Conservation (phyloP, 2,329 filamentous ascomycete species). For the Trichoderma atroviride region DNA sequence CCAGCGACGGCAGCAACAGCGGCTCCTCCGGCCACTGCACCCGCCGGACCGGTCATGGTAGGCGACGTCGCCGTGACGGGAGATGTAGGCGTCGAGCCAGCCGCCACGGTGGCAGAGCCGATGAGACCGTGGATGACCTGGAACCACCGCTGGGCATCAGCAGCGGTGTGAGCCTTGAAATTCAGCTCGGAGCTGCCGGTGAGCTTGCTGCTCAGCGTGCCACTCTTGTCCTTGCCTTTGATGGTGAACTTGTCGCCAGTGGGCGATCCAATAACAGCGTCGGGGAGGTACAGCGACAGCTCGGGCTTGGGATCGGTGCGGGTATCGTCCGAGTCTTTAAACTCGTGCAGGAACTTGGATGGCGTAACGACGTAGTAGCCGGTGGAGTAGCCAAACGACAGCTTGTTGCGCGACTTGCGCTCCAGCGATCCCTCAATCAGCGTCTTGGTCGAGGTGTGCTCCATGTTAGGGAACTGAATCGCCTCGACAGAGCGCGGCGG, state of each 20-base stretch:
- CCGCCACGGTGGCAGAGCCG: slow-evolving; percentile 50
- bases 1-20: slow-evolving; percentile 19
- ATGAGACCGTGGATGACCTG: slow-evolving; percentile 67
- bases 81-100: slow-evolving; percentile 26
- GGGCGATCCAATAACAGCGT: slow-evolving; percentile 74
- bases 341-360: slow-evolving; percentile 89
- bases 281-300: slow-evolving; percentile 86
- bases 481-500: slow-evolving; percentile 72
- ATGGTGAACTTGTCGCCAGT: slow-evolving; percentile 86
- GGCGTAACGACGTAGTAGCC: slow-evolving; percentile 91
- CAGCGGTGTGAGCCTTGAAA: slow-evolving; percentile 84
- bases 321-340: slow-evolving; percentile 83
- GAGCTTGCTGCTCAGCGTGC: slow-evolving; percentile 79
- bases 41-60: slow-evolving; percentile 14
- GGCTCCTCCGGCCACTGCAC: not conserved
- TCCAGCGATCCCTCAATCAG: slow-evolving; percentile 87
- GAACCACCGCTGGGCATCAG: slow-evolving; percentile 85
- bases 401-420: slow-evolving; percentile 86
- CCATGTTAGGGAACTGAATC: slow-evolving; percentile 85
- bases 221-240: slow-evolving; percentile 90
- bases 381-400: slow-evolving; percentile 73
- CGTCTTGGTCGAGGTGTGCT: slow-evolving; percentile 76
- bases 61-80: not conserved
- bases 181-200: slow-evolving; percentile 76
- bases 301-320: slow-evolving; percentile 78